These are phyloP conservation scores for Telfairia occidentalis DNA, from an alignment of 331 rosid species.

Conservation along the genomic window DNA sequence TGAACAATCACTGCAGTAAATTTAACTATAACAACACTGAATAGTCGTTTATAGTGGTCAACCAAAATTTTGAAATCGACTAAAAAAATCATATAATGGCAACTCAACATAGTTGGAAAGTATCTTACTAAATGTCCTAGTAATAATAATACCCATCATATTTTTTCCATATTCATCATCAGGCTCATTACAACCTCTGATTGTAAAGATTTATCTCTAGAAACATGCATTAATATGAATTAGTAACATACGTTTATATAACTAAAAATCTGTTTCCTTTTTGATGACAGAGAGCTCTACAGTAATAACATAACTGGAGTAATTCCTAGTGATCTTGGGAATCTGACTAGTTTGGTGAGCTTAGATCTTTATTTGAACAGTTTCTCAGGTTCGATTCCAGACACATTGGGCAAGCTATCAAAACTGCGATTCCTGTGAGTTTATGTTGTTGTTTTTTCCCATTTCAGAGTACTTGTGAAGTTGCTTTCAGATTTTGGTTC, in stretches of 20 bases:
- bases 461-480: background rate
- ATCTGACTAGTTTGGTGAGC: slow-evolving; percentile 98
- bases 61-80: background rate
- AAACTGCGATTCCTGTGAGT: slow-evolving; percentile 95
- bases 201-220: background rate
- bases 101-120: background rate
- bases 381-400: slow-evolving; percentile 84
- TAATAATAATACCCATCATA: no score
- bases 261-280: background rate
- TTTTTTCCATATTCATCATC: background rate
- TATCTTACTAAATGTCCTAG: background rate
- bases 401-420: slow-evolving; percentile 76
- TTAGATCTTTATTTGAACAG: slow-evolving; percentile 84
- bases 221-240: background rate
- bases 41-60: background rate
- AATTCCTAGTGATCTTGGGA: slow-evolving; percentile 89
- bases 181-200: background rate
- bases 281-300: slow-evolving; percentile 80
- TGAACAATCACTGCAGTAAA: background rate
- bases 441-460: slow-evolving; percentile 14
- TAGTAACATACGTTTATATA: background rate
- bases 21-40: background rate
- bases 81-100: background rate
- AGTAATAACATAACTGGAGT: slow-evolving; percentile 85
- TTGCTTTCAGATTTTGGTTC: background rate